These are phyloP conservation scores for Holtermanniella nyarrowii DNA, from an alignment of 768 basidiomycete species.

Conservation along the genomic window DNA sequence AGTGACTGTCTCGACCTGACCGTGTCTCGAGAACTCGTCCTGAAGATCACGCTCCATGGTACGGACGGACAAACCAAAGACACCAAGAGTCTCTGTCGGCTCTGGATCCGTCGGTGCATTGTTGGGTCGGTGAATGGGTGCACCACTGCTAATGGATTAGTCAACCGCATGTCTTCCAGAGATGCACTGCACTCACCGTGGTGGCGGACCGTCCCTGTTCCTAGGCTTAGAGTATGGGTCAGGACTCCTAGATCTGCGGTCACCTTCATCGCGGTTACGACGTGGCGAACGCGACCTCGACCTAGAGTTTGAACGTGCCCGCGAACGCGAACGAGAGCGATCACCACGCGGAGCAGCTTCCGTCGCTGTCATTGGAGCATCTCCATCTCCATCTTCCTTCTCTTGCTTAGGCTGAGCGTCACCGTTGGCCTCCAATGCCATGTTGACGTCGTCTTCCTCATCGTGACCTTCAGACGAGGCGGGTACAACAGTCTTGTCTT, in stretches of 20 bases:
- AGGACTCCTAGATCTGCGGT: not conserved
- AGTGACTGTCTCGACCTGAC: slow-evolving; percentile 84
- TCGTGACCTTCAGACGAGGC: not conserved
- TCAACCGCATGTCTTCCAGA: no score
- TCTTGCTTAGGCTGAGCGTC: not conserved
- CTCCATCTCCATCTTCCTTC: not conserved
- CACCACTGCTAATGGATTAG: no score
- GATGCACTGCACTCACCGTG: not conserved
- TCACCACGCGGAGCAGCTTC: no score
- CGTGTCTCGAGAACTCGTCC: slow-evolving; percentile 81
- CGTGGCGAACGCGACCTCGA: no score
- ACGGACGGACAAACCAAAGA: slow-evolving; percentile 95
- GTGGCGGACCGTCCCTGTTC: not conserved
- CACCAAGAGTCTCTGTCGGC: slow-evolving; percentile 80
- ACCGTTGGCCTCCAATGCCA: not conserved
- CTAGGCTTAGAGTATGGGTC: not conserved
- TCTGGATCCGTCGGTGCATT: slow-evolving; percentile 27
- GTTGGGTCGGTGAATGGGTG: slow-evolving; percentile 5
- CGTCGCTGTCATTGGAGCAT: no score
- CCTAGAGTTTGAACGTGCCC: no score
- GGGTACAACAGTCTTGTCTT: not conserved
- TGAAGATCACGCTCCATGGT: slow-evolving; percentile 89
- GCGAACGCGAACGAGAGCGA: not conserved
- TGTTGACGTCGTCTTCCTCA: not conserved
- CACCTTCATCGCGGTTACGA: not conserved